Percentiles rank a stretch among this genome's conserved stretches.
These are phyloP conservation scores for Entophlyctis luteolus DNA, from an alignment of 192 early-diverging fungal genomes.

Conservation along the genomic window DNA sequence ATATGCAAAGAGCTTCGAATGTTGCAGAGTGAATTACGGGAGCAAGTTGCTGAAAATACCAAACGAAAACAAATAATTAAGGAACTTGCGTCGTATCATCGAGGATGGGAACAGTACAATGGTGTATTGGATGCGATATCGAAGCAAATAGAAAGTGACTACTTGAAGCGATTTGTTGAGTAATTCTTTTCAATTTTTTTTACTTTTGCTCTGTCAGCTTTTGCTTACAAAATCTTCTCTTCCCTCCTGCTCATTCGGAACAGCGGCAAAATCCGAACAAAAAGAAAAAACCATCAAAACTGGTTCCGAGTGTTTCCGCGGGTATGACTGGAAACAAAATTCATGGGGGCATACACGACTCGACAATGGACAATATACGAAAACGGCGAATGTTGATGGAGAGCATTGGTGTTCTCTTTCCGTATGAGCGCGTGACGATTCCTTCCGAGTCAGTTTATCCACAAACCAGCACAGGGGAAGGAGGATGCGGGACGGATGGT, in stretches of 20 bases:
- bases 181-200: neutral
- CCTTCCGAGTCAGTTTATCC: conserved; percentile 35
- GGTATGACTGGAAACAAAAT: neutral
- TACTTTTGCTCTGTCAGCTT: neutral
- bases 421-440: conserved; percentile 30
- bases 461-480: neutral
- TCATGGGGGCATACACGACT: conserved; percentile 25
- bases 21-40: conserved; percentile 67
- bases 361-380: conserved; percentile 31
- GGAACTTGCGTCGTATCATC: conserved; percentile 64
- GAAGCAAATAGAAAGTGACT: conserved; percentile 83
- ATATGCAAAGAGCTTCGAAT: conserved; percentile 51
- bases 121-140: conserved; percentile 82
- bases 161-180: conserved; percentile 75
- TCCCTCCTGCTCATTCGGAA: neutral
- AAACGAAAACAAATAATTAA: conserved; percentile 62
- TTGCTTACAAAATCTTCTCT: neutral
- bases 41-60: conserved; percentile 65
- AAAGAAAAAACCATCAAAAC: conserved; percentile 15
- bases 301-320: conserved; percentile 14
- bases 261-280: conserved; percentile 26
- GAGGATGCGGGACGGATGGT: neutral
- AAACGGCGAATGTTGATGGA: conserved; percentile 35
- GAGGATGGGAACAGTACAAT: conserved; percentile 84
- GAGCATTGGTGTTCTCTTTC: conserved; percentile 36